Evolutionary conservation across 2,329 filamentous ascomycete genomes (phyloP).

Genomic region (Aureobasidium sp.): DNA sequence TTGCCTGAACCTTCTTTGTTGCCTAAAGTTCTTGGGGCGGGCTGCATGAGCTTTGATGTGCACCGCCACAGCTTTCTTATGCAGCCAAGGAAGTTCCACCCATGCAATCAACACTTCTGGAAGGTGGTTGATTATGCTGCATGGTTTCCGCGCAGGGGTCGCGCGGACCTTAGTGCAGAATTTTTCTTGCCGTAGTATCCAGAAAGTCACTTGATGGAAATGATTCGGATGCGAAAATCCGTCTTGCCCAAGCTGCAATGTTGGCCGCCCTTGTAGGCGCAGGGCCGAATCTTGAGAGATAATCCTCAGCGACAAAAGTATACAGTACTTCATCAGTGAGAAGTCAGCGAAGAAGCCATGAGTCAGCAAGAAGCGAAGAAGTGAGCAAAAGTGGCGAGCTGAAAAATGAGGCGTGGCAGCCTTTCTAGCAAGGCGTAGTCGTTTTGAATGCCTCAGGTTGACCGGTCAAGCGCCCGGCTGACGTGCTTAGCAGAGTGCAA

Average conservation of each 20-base stretch:
- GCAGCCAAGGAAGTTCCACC: not conserved
- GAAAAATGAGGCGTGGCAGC: not conserved
- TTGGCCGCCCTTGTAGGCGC: too few species aligned
- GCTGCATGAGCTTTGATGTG: not conserved
- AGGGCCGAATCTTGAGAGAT: too few species aligned
- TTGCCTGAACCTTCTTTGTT: not conserved
- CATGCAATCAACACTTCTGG: not conserved
- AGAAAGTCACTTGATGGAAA: too few species aligned
- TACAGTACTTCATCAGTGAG: too few species aligned
- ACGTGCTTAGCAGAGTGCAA: not conserved
- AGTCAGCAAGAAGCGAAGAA: not conserved
- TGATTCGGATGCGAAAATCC: too few species aligned
- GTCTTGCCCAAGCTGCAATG: too few species aligned
- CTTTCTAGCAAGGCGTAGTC: not conserved
- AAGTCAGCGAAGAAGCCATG: not conserved
- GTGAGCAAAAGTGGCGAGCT: not conserved
- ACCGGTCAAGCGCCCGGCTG: constrained; percentile 8
- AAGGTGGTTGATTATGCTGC: not conserved
- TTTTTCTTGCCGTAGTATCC: not conserved
- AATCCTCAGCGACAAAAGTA: too few species aligned
- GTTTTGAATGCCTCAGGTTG: constrained; percentile 3
- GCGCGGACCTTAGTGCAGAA: not conserved
- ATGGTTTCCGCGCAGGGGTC: not conserved
- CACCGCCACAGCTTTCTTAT: not conserved
- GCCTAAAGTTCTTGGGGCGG: not conserved